Percentiles rank a stretch among this genome's conserved stretches.
These are phyloP conservation scores for Backusella macrospora DNA, from an alignment of 192 early-diverging fungal species.

Conservation along the genomic window DNA sequence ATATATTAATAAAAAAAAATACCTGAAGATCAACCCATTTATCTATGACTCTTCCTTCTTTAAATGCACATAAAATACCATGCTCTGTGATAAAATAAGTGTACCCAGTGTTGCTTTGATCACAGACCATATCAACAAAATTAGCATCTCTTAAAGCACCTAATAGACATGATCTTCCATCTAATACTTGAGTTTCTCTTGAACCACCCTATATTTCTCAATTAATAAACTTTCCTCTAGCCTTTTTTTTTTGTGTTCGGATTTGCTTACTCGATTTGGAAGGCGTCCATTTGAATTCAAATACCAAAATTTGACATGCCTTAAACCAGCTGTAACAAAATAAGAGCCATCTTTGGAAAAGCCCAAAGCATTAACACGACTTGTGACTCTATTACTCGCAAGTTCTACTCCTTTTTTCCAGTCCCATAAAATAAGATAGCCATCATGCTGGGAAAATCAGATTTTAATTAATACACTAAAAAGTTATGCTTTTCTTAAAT, in stretches of 20 bases:
- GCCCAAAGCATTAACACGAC: conserved; percentile 60
- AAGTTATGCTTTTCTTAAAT: neutral
- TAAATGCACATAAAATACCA: conserved; percentile 70
- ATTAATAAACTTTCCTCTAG: neutral
- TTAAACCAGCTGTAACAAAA: conserved; percentile 78
- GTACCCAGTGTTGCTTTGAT: conserved; percentile 36
- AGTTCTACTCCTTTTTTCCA: conserved; percentile 66
- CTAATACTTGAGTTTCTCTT: conserved; percentile 55
- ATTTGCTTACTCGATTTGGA: conserved; percentile 34
- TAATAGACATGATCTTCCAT: conserved; percentile 69
- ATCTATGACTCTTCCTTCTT: conserved; percentile 63
- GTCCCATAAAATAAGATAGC: conserved; percentile 80
- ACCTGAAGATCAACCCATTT: conserved; percentile 85
- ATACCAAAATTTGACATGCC: conserved; percentile 85
- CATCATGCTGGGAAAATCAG: conserved; percentile 66
- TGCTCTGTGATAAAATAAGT: conserved; percentile 70
- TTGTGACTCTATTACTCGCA: conserved; percentile 65
- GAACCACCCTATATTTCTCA: conserved; percentile 1
- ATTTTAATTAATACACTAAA: neutral
- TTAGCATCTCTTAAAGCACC: conserved; percentile 67
- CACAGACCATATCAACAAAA: conserved; percentile 71
- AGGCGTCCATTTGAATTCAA: conserved; percentile 50
- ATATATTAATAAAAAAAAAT: neutral
- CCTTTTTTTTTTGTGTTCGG: neutral
- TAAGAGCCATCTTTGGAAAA: conserved; percentile 65